These are phyloP conservation scores for Pontederia crassipes DNA, from an alignment of 176 grass and related monocot species.

Conservation along the genomic window DNA sequence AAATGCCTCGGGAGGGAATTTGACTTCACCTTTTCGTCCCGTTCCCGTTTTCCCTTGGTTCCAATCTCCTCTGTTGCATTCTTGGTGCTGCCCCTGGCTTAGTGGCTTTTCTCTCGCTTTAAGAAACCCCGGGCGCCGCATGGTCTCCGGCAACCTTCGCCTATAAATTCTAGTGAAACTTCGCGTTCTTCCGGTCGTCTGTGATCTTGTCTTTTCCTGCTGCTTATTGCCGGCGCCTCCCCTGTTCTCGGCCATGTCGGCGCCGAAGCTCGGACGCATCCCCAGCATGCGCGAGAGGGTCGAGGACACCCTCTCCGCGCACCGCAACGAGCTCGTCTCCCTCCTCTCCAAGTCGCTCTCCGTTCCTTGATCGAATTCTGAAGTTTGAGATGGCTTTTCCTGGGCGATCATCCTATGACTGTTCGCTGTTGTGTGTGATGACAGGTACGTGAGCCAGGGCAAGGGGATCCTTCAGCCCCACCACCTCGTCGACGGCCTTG, in stretches of 20 bases:
- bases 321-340: slow-evolving; percentile 91
- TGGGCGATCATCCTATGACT: not conserved
- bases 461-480: slow-evolving; percentile 92
- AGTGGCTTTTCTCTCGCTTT: not conserved
- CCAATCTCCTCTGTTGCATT: too few species aligned
- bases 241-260: slow-evolving; percentile 34
- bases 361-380: not conserved
- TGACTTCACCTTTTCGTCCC: too few species aligned
- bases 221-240: not conserved
- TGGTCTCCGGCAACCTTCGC: not conserved
- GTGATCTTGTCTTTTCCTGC: not conserved
- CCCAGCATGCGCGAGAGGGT: slow-evolving; percentile 72
- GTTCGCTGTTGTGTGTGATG: not conserved
- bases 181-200: not conserved
- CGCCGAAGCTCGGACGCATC: slow-evolving; percentile 42
- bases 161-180: not conserved
- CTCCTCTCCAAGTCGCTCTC: slow-evolving; percentile 56
- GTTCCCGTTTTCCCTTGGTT: too few species aligned
- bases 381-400: not conserved
- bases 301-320: slow-evolving; percentile 70
- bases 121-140: too few species aligned
- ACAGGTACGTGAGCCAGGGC: slow-evolving; percentile 73
- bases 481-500: slow-evolving; percentile 77
- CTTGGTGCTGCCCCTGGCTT: too few species aligned
- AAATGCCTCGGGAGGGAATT: too few species aligned